phyloP scores from a whole-genome alignment of 192 early-diverging fungal species.

The Backusella mclennaniae region DNA sequence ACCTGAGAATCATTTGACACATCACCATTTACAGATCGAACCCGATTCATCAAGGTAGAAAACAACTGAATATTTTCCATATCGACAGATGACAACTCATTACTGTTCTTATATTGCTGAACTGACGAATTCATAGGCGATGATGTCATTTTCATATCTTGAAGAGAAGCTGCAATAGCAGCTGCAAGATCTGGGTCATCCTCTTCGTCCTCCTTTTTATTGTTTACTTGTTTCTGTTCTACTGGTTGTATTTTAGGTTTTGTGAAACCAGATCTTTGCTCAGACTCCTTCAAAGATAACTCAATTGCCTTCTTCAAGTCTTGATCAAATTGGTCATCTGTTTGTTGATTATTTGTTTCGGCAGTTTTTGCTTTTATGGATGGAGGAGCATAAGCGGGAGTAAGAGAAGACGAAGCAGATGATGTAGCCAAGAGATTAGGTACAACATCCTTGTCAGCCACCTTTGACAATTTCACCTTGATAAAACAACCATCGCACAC shows the following conservation, averaged over 20 bases:
- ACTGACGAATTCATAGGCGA: constrained; percentile 10
- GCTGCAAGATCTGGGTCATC: constrained; percentile 70
- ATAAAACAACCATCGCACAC: constrained; percentile 93
- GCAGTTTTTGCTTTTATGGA: background rate
- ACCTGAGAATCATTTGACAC: constrained; percentile 77
- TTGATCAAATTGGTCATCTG: constrained; percentile 68
- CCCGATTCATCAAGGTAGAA: constrained; percentile 76
- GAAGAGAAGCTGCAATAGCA: constrained; percentile 76
- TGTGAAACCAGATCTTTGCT: constrained; percentile 37
- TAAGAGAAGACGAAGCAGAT: constrained; percentile 1
- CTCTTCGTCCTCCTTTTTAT: constrained; percentile 44
- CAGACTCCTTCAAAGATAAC: constrained; percentile 77
- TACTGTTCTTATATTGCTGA: constrained; percentile 11
- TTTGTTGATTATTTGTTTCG: background rate
- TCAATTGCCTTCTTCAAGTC: constrained; percentile 93
- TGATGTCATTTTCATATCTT: constrained; percentile 48
- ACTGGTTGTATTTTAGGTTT: background rate
- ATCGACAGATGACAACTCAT: constrained; percentile 74
- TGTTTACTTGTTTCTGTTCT: background rate
- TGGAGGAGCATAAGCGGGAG: background rate
- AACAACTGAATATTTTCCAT: constrained; percentile 91
- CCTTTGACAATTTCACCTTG: constrained; percentile 48
- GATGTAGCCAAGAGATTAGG: background rate
- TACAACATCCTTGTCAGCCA: constrained; percentile 21
- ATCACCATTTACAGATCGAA: constrained; percentile 71